These are phyloP conservation scores for Auricularia cornea DNA, from an alignment of 768 basidiomycete species.

Conservation along the genomic window DNA sequence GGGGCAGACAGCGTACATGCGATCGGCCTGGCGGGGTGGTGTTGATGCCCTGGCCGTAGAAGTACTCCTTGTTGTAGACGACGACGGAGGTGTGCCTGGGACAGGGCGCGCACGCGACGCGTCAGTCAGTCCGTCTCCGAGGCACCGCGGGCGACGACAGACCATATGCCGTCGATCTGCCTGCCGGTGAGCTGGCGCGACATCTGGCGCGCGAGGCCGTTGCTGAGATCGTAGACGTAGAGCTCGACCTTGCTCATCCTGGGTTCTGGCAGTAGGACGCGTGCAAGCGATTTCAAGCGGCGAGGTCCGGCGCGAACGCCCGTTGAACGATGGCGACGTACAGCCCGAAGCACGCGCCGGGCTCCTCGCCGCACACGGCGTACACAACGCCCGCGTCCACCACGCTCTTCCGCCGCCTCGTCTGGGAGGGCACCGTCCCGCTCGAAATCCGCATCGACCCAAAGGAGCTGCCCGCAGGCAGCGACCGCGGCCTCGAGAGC, in stretches of 20 bases:
- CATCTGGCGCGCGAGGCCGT: slow-evolving; percentile 72
- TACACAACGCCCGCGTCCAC: slow-evolving; percentile 53
- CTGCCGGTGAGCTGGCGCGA: slow-evolving; percentile 76
- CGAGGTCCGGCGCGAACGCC: too few relatives aligned
- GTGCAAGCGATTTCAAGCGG: background rate
- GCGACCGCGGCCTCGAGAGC: slow-evolving; percentile 80
- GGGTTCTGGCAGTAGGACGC: background rate
- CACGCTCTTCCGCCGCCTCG: slow-evolving; percentile 76
- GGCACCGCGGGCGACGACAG: slow-evolving; percentile 17
- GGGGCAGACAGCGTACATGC: slow-evolving; percentile 46
- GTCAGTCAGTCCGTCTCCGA: background rate
- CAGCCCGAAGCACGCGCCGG: background rate
- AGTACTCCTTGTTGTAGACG: slow-evolving; percentile 76
- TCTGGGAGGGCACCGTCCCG: slow-evolving; percentile 88
- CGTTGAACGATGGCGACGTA: background rate
- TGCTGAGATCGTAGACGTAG: slow-evolving; percentile 87
- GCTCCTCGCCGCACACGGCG: slow-evolving; percentile 27
- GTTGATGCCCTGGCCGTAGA: slow-evolving; percentile 82
- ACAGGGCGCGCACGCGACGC: slow-evolving; percentile 7
- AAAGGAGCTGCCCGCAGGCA: slow-evolving; percentile 83
- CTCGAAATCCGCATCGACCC: slow-evolving; percentile 84
- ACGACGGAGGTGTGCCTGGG: slow-evolving; percentile 94
- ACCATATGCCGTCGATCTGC: slow-evolving; percentile 94
- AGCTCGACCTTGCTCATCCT: slow-evolving; percentile 45
- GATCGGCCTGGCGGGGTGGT: slow-evolving; percentile 68